Percentiles rank a stretch among this genome's conserved stretches.
These are phyloP conservation scores for Trichosporon asahii DNA, from an alignment of 1,284 basidiomycete species.

Conservation along the genomic window DNA sequence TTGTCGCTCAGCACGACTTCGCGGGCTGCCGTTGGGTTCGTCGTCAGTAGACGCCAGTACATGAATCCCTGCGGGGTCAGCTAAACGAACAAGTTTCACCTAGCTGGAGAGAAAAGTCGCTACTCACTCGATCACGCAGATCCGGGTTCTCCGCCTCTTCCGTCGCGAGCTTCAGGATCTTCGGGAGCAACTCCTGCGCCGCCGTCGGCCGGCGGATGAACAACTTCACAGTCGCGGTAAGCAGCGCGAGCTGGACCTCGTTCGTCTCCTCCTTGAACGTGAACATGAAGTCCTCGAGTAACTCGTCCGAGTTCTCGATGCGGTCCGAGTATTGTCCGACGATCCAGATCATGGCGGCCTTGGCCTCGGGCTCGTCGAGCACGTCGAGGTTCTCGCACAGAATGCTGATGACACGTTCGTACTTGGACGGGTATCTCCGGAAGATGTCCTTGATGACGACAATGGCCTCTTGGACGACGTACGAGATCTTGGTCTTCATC, in stretches of 20 bases:
- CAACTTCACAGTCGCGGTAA: conserved; percentile 94
- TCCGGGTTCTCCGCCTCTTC: conserved; percentile 97
- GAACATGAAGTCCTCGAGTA: conserved; percentile 85
- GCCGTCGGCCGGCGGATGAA: conserved; percentile 92
- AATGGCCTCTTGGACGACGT: conserved; percentile 96
- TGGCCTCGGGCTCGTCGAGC: conserved; percentile 95
- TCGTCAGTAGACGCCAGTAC: conserved; percentile 97
- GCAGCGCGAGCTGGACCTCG: conserved; percentile 86
- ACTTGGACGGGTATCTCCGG: conserved; percentile 94
- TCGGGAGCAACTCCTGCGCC: conserved; percentile 84
- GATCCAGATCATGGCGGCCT: conserved; percentile 97
- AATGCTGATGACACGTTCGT: conserved; percentile 94
- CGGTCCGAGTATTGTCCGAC: conserved; percentile 96
- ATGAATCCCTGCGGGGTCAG: conserved; percentile 70
- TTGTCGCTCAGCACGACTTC: conserved; percentile 93
- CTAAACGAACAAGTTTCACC: neutral
- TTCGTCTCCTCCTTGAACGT: conserved; percentile 91
- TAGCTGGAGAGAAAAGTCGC: no score
- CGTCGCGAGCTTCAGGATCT: conserved; percentile 86
- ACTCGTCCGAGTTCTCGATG: conserved; percentile 92
- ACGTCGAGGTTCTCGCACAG: conserved; percentile 94
- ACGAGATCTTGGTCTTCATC: conserved; percentile 87
- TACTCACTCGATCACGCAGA: conserved; percentile 66
- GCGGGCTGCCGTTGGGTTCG: conserved; percentile 83
- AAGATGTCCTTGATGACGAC: conserved; percentile 99